Evolutionary conservation across 2,329 filamentous ascomycete genomes (phyloP), one percentile per base, ranked within the genome.

Genomic region (Escovopsis sp.): DNA sequence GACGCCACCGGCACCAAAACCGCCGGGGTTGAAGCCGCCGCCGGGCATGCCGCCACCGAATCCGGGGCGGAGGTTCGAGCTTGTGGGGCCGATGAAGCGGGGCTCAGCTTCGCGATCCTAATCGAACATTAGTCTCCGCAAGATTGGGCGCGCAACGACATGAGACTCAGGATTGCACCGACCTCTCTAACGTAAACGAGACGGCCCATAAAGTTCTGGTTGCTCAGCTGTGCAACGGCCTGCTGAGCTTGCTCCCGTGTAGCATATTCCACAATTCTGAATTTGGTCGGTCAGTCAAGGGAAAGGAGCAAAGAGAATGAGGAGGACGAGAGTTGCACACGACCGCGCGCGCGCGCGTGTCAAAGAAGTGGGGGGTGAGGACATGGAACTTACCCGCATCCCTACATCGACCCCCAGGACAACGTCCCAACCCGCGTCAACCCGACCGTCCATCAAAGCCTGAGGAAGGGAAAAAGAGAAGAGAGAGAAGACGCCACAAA

Each of bases 231-330:
- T 65, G 84, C 81, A 70, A 98, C 91, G 60, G 91, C 91, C 65
- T 86, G 83, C 67, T 96, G 91, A 62, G 91, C 91, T 82, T 98
- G 87, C 61, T 98, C 91, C 79, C 88, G 85, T 58, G 89, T 95
- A 65, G 88, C 88, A 80, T 98, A 98, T 82, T 98, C 91, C 81
- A 98, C 91, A 85, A 98, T 98, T 73, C 87, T 94, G 51, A 4
- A 11, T 30, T 7, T 7, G 8, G 8, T 11, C 11, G 8, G 27
- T 30, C 30, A 11, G 7, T 14, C 13, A 38, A 32, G 25, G 8
- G 20, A 43, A 40, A 47, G 37, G 31, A 14, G 24, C 5, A 29
- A 27, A 13, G 7, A 7, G 27, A n/a, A 29, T 35, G 16, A 7
- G 9, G 33, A n/a, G 24, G 24, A 9, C 24, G 5, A 11, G 25